Evolutionary conservation across 2,329 filamentous ascomycete species (phyloP), one percentile per base, ranked within the genome.

Genomic region (Curvularia lunata): DNA sequence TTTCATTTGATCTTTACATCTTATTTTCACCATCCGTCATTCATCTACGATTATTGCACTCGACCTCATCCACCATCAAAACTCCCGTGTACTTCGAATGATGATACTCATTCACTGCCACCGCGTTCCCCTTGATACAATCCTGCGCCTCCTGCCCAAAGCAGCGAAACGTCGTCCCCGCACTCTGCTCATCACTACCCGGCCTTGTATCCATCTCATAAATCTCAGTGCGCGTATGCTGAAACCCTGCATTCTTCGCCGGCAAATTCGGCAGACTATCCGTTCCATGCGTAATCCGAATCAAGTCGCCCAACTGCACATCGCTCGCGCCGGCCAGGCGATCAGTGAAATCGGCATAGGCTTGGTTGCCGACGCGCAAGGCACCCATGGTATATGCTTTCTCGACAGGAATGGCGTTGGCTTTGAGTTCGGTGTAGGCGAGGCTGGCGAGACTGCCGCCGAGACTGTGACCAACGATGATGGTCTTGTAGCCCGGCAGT

Each of bases 181-280:
- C 34, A 34, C 34, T 54, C 51, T 64, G 63, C 9, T 38, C 60
- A 1, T 56, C 59, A 2, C 12, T 3, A 7, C 42, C 5, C 4
- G 42, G 30, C 3, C 38, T 42, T 10, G 53, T 56, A 16, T 66
- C 38, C 6, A 40, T 7, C 30, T 59, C 25, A 34, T 71, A 91
- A 77, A 86, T 90, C 78, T 91, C 89, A 1, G 88, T 87, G 19
- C 81, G 84, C 10, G 85, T 83, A 72, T 91, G 89, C 47, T 82
- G 78, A 79, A 86, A 91, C 45, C 84, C 83, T 57, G 87, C 74
- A 40, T 82, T 55, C 55, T 57, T 85, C 19, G 86, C 82, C 1
- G 89, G 88, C 30, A 91, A 79, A 27, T 85, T 82, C 0, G 89
- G 86, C 1, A 91, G 84, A 1, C 87, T 86, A 73, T 92, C 89